Conservation (phyloP, 1,139 yeast species). For the Casaregolazyma suthepensis region DNA sequence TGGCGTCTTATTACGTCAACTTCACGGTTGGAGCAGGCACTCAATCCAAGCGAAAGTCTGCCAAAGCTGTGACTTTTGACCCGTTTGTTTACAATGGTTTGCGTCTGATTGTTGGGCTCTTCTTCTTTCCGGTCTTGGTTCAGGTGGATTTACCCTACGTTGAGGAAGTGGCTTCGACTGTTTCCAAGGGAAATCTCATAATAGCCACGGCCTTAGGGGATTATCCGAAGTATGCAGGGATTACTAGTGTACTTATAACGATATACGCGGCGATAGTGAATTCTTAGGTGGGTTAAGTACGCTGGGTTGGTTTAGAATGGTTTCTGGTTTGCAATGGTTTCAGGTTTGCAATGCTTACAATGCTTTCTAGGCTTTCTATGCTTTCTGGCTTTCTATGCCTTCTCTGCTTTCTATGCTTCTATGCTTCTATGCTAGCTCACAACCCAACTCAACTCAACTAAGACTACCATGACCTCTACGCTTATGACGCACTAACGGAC, state of each 20-base stretch:
- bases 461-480: too few relatives aligned
- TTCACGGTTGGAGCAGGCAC: slow-evolving; percentile 20
- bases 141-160: slow-evolving; percentile 5
- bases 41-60: slow-evolving; percentile 9
- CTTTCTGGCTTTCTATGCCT: too few relatives aligned
- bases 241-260: slow-evolving; percentile 30
- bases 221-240: slow-evolving; percentile 30
- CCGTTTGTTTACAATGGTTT: slow-evolving; percentile 53
- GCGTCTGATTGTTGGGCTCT: slow-evolving; percentile 44
- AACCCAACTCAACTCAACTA: too few relatives aligned
- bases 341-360: too few relatives aligned
- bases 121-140: slow-evolving; percentile 26
- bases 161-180: slow-evolving; percentile 12
- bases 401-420: too few relatives aligned
- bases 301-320: too few relatives aligned
- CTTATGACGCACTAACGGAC: background rate
- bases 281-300: background rate
- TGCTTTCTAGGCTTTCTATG: too few relatives aligned
- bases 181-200: slow-evolving; percentile 13
- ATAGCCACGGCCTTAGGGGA: slow-evolving; percentile 29
- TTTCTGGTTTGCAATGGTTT: too few relatives aligned
- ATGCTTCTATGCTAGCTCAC: too few relatives aligned
- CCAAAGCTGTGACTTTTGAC: slow-evolving; percentile 34
- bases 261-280: slow-evolving; percentile 24
- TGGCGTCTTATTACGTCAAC: slow-evolving; percentile 28